Base-by-base conservation (phyloP, 495 filamentous ascomycete species). In the Annulohypoxylon stygium region DNA sequence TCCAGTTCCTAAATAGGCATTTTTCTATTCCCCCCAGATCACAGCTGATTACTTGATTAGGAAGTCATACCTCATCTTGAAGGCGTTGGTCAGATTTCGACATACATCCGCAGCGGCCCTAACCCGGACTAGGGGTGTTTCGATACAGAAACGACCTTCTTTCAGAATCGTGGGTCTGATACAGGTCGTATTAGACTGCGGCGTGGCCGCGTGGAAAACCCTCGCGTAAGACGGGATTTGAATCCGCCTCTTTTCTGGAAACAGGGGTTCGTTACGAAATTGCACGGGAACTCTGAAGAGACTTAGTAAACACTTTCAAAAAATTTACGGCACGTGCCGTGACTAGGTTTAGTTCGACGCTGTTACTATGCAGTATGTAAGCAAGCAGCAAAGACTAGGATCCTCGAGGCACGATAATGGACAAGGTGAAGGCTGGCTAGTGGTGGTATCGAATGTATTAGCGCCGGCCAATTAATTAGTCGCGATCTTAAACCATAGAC, bases 21-120 rank as follows among this genome's bases (percentile, higher is more conserved):
- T 26, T 36, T 37, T 34, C 12, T 8, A 20, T 23, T 20, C 4
- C 30, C 11, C 9, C 4, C 57, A 23, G 4, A 2, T 16, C 3
- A 43, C 20, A 25, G 30, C 16, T 41, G 37, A 39, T 41, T 25
- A 11, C 39, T n/a, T 26, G 30, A 7, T 11, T 43, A 60, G 30
- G 14, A 10, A 58, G 26, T 53, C 80, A 53, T 83, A 92, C 91
- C 87, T 97, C 93, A 95, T 97, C 92, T 80, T 95, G 94, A 77
- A 97, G 92, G 83, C 90, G 91, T 74, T 88, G 87, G 68, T 87
- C 89, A 75, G 86, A 87, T 79, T 85, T 84, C 82, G 92, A 93
- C 92, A 94, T 94, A 80, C 90, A 91, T 88, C 80, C 80, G 75
- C 33, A 50, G 51, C 58, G 64, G 72, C 75, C 77, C 72, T 67